phyloP scores from a whole-genome alignment of 2,329 filamentous ascomycete species.

The Calonectria montana region DNA sequence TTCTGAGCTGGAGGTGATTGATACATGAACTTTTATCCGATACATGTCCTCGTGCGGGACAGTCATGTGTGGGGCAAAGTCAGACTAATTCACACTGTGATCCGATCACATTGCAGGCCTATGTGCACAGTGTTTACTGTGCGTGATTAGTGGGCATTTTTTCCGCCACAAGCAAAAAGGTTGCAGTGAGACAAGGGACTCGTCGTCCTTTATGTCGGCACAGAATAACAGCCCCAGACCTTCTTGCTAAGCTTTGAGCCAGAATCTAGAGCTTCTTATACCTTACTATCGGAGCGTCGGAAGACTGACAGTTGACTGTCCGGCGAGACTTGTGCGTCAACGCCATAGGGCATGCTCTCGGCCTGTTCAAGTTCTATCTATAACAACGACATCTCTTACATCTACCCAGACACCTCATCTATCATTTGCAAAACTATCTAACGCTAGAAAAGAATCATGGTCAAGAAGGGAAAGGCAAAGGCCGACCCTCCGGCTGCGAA shows the following conservation, averaged over 20 bases:
- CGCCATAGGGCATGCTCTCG: background rate
- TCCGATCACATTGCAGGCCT: background rate
- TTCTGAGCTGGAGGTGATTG: background rate
- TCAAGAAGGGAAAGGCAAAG: constrained; percentile 66
- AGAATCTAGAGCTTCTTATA: background rate
- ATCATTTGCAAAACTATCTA: constrained; percentile 16
- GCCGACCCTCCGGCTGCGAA: constrained; percentile 51
- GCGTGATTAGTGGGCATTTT: constrained; percentile 8
- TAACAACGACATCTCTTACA: background rate
- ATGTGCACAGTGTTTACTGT: constrained; percentile 20
- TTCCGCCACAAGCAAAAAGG: constrained; percentile 16
- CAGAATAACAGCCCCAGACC: background rate
- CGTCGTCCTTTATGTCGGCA: background rate
- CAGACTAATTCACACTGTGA: constrained; percentile 2
- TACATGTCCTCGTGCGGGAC: background rate
- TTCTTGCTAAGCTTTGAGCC: background rate
- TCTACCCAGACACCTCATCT: background rate
- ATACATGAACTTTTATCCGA: background rate
- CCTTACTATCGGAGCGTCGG: background rate
- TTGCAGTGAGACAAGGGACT: background rate
- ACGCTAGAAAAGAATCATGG: constrained; percentile 50
- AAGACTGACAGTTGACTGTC: background rate
- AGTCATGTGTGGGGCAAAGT: constrained; percentile 2
- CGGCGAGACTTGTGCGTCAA: background rate
- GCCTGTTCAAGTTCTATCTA: background rate